Percentiles rank a stretch among this genome's conserved stretches.
phyloP scores from a whole-genome alignment of 306 rosid species.

The Prunus salicina region DNA sequence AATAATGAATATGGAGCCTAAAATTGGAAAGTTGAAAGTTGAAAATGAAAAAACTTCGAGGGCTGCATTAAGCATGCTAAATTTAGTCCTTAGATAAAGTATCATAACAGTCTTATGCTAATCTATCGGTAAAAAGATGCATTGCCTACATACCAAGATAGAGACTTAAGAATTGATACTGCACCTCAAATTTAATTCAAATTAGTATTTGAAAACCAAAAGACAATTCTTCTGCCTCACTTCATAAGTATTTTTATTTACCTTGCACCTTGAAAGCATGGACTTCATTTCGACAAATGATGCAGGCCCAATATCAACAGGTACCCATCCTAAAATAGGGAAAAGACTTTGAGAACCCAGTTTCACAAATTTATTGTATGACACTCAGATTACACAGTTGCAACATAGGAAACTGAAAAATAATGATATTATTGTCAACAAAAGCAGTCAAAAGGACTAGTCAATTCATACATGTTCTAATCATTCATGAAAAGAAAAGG shows the following conservation, averaged over 20 bases:
- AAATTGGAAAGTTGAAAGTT: neutral
- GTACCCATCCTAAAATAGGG: constrained; percentile 65
- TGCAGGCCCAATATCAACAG: constrained; percentile 77
- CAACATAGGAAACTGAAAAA: neutral
- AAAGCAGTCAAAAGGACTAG: neutral
- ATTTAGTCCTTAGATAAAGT: neutral
- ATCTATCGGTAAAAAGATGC: neutral
- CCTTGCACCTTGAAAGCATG: constrained; percentile 62
- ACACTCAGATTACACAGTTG: neutral
- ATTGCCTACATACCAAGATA: neutral
- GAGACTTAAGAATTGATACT: neutral
- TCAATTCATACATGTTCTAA: neutral
- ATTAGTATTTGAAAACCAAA: neutral
- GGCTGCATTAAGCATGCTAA: neutral
- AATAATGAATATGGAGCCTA: neutral
- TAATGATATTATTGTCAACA: neutral
- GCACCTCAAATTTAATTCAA: neutral
- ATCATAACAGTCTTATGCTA: neutral
- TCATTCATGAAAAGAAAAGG: constrained; percentile 12
- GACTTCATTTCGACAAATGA: constrained; percentile 63
- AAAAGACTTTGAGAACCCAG: constrained; percentile 5
- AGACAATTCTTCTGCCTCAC: neutral
- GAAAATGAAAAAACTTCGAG: neutral
- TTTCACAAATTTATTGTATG: neutral
- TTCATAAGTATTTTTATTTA: constrained; percentile 22